Base-by-base conservation (phyloP, 208 protist genomes). In the Acanthamoeba castellanii region DNA sequence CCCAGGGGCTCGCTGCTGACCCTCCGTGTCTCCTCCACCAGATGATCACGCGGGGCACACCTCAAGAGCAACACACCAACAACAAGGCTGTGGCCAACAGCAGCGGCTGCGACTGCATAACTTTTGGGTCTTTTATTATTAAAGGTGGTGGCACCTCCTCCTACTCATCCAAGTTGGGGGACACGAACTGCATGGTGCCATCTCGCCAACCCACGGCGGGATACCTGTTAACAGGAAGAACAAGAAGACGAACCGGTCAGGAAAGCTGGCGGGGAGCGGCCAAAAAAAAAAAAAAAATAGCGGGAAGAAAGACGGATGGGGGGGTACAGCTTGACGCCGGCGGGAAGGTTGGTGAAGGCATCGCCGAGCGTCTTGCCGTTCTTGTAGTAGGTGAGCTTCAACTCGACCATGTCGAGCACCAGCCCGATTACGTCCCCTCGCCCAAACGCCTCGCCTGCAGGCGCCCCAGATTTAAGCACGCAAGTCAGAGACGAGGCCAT, bases 301-400 rank as follows among this genome's bases (percentile, higher is more conserved):
- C 0, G 32, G 66, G 32, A 5, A 0, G 8, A 59, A 8, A 74
- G 25, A 22, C 66, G 32, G 66, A 18, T 0, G 22, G 52, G 11
- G 22, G 1, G 57, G 70, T 78, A 78, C 32, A 78, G 32, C 25
- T 32, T 32, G 70, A 78, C 70, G 4, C 34, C 37, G 30, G 18
- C 16, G 6, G 76, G 76, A 22, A 85, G 76, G 14, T 13, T 11
- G 76, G 76, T 85, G 47, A 91, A 91, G 85, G 55, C 47, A 11
- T 55, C 85, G 59, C 85, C 85, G 6, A 91, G 55, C 4, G 3
- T 25, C 20, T 45, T 91, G 85, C 85, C 85, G 57, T 91, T 91
- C 85, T 70, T 91, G n/a, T 37, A 91, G 57, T 45, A 91, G 57
- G 22, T 91, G 22, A 91, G 27, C 37, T 64, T 91, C 85, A 45